Evolutionary conservation across 306 rosid species (phyloP).

Genomic region (Dryas alaskensis): DNA sequence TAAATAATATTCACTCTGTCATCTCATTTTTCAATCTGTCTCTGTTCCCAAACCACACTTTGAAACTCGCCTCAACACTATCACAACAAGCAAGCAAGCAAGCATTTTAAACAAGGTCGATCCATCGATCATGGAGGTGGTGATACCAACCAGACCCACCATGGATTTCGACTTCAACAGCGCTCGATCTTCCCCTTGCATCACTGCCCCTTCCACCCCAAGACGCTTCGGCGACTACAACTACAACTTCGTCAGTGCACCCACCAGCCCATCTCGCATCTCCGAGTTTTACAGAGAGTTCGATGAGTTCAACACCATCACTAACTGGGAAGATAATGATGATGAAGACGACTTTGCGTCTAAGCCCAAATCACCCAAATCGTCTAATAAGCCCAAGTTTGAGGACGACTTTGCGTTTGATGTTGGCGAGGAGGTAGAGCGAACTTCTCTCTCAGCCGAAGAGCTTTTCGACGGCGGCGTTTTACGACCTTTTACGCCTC

Average conservation of each 20-base stretch:
- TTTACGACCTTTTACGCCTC: constrained; percentile 50
- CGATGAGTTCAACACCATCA: constrained; percentile 27
- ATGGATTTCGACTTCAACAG: constrained; percentile 55
- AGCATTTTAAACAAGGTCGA: neutral
- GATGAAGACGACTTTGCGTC: neutral
- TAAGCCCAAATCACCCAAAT: constrained; percentile 8
- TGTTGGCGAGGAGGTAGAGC: constrained; percentile 36
- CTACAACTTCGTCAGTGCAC: constrained; percentile 58
- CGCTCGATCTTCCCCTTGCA: constrained; percentile 38
- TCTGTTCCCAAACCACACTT: neutral
- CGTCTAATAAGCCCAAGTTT: neutral
- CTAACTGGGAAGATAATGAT: constrained; percentile 9
- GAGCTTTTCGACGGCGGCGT: constrained; percentile 76
- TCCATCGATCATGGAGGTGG: constrained; percentile 47
- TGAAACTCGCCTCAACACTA: neutral
- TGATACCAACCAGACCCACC: constrained; percentile 33
- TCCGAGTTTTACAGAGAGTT: constrained; percentile 44
- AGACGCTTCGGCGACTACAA: constrained; percentile 44
- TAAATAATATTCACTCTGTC: neutral
- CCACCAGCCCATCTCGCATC: constrained; percentile 63
- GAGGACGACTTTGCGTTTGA: constrained; percentile 55
- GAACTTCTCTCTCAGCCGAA: constrained; percentile 64
- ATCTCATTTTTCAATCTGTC: neutral
- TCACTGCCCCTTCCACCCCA: constrained; percentile 63
- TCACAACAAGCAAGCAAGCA: neutral